A percentile compares a stretch with the other conserved stretches of the same genome.
Evolutionary conservation across 192 early-diverging fungal genomes (phyloP).

Genomic region (Funneliformis mosseae): DNA sequence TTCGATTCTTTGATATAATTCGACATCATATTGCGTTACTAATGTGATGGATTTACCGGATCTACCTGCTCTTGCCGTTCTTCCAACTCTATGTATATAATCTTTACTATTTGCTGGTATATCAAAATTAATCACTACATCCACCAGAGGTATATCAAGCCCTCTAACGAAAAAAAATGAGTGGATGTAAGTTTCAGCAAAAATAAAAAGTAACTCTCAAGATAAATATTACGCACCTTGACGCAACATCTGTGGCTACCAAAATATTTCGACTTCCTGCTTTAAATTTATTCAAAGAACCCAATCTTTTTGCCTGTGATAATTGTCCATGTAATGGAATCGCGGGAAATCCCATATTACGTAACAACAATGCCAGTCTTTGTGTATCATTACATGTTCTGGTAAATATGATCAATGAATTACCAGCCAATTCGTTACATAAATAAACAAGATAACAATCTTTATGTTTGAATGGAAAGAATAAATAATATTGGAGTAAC

Average conservation of each 20-base stretch:
- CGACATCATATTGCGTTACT: constrained; percentile 92
- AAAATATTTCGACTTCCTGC: constrained; percentile 83
- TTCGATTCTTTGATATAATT: constrained; percentile 93
- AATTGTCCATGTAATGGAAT: constrained; percentile 94
- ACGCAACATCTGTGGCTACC: constrained; percentile 95
- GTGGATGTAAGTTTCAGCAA: background rate
- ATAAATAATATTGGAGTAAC: constrained; percentile 93
- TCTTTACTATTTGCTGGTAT: constrained; percentile 88
- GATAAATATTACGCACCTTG: constrained; percentile 48
- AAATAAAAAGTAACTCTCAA: background rate
- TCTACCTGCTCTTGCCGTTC: constrained; percentile 82
- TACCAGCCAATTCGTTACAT: constrained; percentile 90
- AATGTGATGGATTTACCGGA: constrained; percentile 81
- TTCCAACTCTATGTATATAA: constrained; percentile 86
- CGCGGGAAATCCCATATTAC: constrained; percentile 93
- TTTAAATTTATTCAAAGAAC: constrained; percentile 95
- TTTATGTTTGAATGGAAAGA: constrained; percentile 96
- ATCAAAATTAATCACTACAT: constrained; percentile 97
- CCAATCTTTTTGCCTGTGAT: constrained; percentile 89
- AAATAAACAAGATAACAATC: constrained; percentile 93
- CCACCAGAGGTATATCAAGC: constrained; percentile 95
- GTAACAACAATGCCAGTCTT: constrained; percentile 81
- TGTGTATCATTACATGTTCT: constrained; percentile 87
- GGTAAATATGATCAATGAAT: constrained; percentile 91
- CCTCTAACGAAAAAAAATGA: constrained; percentile 52